A percentile compares a stretch with the other conserved stretches of the same genome.
phyloP scores from a whole-genome alignment of 257 asterid species.

The Nicotiana sylvestris region DNA sequence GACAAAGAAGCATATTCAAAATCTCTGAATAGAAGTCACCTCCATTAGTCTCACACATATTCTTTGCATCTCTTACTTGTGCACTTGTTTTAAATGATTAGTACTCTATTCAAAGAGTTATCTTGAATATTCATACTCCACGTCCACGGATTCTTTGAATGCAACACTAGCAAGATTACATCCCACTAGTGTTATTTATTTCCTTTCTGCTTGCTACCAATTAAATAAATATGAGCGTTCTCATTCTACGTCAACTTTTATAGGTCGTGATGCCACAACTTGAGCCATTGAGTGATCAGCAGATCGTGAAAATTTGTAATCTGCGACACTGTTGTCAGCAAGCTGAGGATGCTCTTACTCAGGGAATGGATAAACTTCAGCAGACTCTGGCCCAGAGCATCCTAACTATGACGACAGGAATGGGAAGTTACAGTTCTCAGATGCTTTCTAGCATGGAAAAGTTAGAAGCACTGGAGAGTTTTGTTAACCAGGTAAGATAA shows the following conservation, averaged over 20 bases:
- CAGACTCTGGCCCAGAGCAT: constrained; percentile 71
- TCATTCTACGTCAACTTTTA: neutral
- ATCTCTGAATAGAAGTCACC: no score
- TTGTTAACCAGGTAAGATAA: constrained; percentile 65
- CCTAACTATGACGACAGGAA: constrained; percentile 42
- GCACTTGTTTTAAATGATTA: neutral
- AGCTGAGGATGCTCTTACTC: constrained; percentile 88
- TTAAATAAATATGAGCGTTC: neutral
- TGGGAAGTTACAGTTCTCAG: constrained; percentile 57
- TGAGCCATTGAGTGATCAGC: constrained; percentile 66
- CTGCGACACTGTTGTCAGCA: constrained; percentile 74
- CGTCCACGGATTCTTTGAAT: neutral
- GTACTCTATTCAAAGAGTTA: neutral
- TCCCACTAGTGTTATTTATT: neutral
- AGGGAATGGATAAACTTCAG: constrained; percentile 88
- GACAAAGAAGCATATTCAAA: no score
- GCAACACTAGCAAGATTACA: neutral
- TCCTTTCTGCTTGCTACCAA: neutral
- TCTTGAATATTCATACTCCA: neutral
- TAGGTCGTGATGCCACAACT: constrained; percentile 74
- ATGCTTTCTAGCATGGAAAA: constrained; percentile 58
- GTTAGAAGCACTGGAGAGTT: constrained; percentile 60
- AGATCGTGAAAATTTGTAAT: constrained; percentile 38
- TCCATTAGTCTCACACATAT: no score
- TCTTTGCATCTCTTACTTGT: neutral